Percentiles rank a stretch among this genome's conserved stretches.
Evolutionary conservation across 2,329 filamentous ascomycete genomes (phyloP).

Genomic region (Epichloe uncinata): DNA sequence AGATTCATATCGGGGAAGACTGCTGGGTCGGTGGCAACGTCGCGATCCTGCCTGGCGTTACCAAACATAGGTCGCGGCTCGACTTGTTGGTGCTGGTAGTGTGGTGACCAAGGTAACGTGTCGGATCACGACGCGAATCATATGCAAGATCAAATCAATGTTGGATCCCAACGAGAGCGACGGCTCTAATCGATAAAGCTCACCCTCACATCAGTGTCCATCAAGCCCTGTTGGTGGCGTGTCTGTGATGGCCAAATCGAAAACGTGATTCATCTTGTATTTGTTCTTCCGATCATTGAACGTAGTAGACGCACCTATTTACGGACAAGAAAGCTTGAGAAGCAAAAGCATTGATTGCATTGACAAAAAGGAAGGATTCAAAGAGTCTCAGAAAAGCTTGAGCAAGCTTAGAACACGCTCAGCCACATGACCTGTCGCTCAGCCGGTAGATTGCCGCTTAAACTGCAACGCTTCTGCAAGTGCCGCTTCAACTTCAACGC

Average conservation of each 20-base stretch:
- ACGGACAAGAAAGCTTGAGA: no score
- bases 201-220: not conserved
- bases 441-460: conserved; percentile 7
- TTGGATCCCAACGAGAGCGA: not conserved
- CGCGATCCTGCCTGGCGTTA: conserved; percentile 62
- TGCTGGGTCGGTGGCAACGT: conserved; percentile 67
- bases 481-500: not conserved
- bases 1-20: conserved; percentile 66
- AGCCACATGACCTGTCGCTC: conserved; percentile 4
- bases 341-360: no score
- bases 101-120: no score
- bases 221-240: no score
- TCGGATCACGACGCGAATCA: conserved; percentile 6
- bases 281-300: no score
- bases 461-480: not conserved
- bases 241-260: no score
- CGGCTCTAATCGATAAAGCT: conserved; percentile 1
- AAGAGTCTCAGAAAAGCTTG: no score
- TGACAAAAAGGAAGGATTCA: not conserved
- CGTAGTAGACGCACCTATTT: no score
- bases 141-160: conserved; percentile 3
- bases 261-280: no score
- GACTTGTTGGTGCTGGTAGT: no score
- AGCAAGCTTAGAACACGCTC: not conserved
- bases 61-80: conserved; percentile 54